Percentiles rank a stretch among this genome's conserved stretches.
phyloP scores from a whole-genome alignment of 495 filamentous ascomycete species.

The Neurospora sp. region DNA sequence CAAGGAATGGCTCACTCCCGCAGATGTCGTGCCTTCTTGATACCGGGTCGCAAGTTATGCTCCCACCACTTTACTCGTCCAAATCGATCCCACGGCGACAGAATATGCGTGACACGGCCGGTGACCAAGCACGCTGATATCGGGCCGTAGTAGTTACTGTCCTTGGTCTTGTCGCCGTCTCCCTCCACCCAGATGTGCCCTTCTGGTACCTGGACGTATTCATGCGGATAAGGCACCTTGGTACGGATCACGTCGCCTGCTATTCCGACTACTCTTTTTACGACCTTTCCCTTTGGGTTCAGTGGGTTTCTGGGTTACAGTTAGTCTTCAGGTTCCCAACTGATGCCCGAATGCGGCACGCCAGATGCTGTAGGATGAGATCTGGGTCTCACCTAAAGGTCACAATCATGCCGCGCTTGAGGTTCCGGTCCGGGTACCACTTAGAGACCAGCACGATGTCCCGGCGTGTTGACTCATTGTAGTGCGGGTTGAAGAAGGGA shows the following conservation, averaged over 20 bases:
- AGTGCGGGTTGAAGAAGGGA: slow-evolving; percentile 61
- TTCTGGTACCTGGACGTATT: slow-evolving; percentile 48
- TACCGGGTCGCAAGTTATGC: slow-evolving; percentile 14
- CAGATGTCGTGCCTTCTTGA: slow-evolving; percentile 4
- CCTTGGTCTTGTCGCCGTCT: slow-evolving; percentile 51
- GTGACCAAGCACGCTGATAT: slow-evolving; percentile 51
- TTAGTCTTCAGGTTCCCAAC: slow-evolving; percentile 2
- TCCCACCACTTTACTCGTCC: slow-evolving; percentile 45
- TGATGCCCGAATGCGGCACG: background rate
- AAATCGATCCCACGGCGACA: slow-evolving; percentile 47
- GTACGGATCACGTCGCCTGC: slow-evolving; percentile 59
- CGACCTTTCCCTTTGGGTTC: slow-evolving; percentile 46
- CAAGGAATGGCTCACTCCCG: background rate
- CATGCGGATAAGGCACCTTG: slow-evolving; percentile 48
- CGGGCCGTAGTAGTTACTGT: slow-evolving; percentile 71
- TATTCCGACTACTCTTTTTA: slow-evolving; percentile 63
- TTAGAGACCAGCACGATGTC: slow-evolving; percentile 46
- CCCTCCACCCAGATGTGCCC: slow-evolving; percentile 78
- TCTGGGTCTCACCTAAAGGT: slow-evolving; percentile 35
- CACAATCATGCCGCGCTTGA: slow-evolving; percentile 46
- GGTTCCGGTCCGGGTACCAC: slow-evolving; percentile 30
- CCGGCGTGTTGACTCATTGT: slow-evolving; percentile 42
- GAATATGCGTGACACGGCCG: slow-evolving; percentile 51
- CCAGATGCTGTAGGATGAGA: background rate
- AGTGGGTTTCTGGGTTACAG: slow-evolving; percentile 46